Conservation (phyloP, 306 rosid genomes). For the Cicer yamashitae region DNA sequence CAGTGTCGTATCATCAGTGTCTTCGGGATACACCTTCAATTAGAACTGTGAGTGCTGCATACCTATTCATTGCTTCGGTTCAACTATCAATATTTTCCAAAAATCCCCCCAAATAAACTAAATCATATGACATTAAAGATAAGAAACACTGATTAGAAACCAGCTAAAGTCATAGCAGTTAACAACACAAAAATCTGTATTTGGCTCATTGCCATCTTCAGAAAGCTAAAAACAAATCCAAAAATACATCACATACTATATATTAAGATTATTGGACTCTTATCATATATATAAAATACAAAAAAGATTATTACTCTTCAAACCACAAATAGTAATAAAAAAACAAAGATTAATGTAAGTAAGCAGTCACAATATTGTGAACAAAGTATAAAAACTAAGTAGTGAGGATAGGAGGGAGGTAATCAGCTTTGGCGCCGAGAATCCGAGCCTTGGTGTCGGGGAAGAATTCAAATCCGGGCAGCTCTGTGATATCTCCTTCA, state of each 20-base stretch:
- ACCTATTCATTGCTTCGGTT: background rate
- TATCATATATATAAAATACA: background rate
- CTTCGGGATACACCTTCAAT: too few species aligned
- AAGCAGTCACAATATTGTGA: constrained; percentile 22
- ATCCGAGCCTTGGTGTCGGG: constrained; percentile 78
- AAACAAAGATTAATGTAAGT: constrained; percentile 39
- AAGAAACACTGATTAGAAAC: constrained; percentile 27
- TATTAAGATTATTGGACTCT: constrained; percentile 40
- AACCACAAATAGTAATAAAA: constrained; percentile 1
- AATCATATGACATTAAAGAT: constrained; percentile 11
- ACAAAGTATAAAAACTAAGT: constrained; percentile 50
- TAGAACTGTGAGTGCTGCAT: too few species aligned
- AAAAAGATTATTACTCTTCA: constrained; percentile 26
- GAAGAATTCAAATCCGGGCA: constrained; percentile 69
- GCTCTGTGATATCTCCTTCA: constrained; percentile 60
- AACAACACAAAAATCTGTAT: constrained; percentile 33
- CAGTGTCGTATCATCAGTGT: too few species aligned
- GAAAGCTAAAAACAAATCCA: constrained; percentile 17
- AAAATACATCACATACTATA: constrained; percentile 35
- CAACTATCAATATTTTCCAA: background rate
- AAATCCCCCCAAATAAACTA: background rate
- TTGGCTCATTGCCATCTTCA: constrained; percentile 37
- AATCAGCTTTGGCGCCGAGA: constrained; percentile 69
- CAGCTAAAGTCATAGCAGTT: constrained; percentile 21
- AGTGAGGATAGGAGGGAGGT: constrained; percentile 77